Percentiles rank a stretch among this genome's conserved stretches.
These are phyloP conservation scores for Coccomyxa sp. DNA, from an alignment of 139 green algal species.

Conservation along the genomic window DNA sequence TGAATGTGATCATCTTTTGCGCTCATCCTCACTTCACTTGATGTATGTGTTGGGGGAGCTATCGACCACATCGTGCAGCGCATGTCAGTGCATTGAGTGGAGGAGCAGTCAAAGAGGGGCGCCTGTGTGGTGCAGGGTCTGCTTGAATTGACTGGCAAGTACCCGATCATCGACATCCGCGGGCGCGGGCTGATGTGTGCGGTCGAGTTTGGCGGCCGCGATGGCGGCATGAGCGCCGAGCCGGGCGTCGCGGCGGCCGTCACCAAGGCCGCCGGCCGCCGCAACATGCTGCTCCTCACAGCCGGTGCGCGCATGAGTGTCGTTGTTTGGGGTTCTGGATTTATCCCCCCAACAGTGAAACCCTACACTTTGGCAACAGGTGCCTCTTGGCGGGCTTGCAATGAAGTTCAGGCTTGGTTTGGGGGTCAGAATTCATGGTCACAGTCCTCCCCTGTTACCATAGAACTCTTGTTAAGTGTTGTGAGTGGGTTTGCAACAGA, in stretches of 20 bases:
- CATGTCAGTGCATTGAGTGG: not conserved
- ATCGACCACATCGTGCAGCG: too few species aligned
- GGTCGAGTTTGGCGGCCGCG: slow-evolving; percentile 57
- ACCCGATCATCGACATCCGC: slow-evolving; percentile 69
- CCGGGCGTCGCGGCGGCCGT: slow-evolving; percentile 45
- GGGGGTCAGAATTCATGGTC: too few species aligned
- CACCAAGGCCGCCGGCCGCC: slow-evolving; percentile 42
- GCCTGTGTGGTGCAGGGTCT: slow-evolving; percentile 26
- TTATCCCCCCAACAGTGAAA: too few species aligned
- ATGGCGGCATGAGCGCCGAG: slow-evolving; percentile 17
- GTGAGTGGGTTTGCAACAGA: too few species aligned
- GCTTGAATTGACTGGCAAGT: slow-evolving; percentile 28
- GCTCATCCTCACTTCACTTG: too few species aligned
- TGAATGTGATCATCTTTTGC: too few species aligned
- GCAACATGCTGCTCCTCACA: slow-evolving; percentile 65
- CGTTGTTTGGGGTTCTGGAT: not conserved
- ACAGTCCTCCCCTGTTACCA: too few species aligned
- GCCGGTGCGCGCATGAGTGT: slow-evolving; percentile 22
- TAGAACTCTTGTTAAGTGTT: too few species aligned
- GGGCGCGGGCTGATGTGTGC: slow-evolving; percentile 79
- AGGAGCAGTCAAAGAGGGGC: not conserved
- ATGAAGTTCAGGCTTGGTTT: too few species aligned
- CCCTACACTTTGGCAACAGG: too few species aligned
- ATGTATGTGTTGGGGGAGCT: too few species aligned
- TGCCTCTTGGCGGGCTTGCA: too few species aligned